Percentiles rank a stretch among this genome's conserved stretches.
Conservation (phyloP, 176 grass and related monocot genomes). For the Phragmites australis region DNA sequence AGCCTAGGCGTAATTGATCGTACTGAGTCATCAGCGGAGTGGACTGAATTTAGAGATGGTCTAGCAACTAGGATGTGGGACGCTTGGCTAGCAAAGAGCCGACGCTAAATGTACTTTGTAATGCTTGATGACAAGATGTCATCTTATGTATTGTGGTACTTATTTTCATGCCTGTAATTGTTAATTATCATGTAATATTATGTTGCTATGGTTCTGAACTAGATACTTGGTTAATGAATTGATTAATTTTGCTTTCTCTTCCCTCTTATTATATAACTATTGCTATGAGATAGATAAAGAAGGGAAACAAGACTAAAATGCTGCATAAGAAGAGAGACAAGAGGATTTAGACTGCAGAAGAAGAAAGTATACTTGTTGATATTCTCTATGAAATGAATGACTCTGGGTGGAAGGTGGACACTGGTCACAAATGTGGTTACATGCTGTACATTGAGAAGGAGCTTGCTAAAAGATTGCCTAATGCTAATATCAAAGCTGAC, state of each 20-base stretch:
- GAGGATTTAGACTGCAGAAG: background rate
- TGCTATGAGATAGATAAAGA: no score
- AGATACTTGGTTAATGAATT: no score
- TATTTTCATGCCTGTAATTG: no score
- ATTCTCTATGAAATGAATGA: conserved; percentile 3
- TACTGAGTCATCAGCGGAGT: background rate
- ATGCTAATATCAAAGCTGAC: background rate
- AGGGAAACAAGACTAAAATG: no score
- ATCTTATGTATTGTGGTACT: no score
- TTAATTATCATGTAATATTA: no score
- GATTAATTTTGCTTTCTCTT: no score
- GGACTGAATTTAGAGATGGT: background rate
- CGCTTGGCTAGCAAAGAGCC: background rate
- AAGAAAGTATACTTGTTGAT: background rate
- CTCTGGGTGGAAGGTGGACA: background rate
- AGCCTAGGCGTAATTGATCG: background rate
- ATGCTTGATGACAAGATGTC: no score
- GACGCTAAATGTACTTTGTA: no score
- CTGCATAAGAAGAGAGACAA: background rate
- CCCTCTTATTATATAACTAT: no score
- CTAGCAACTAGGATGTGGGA: background rate
- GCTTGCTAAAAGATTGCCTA: background rate
- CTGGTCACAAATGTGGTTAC: background rate
- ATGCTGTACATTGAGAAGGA: background rate
- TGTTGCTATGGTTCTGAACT: no score